Evolutionary conservation across 2,329 filamentous ascomycete genomes (phyloP), one percentile per base, ranked within the genome.

Genomic region (Diaporthe citrichinensis): DNA sequence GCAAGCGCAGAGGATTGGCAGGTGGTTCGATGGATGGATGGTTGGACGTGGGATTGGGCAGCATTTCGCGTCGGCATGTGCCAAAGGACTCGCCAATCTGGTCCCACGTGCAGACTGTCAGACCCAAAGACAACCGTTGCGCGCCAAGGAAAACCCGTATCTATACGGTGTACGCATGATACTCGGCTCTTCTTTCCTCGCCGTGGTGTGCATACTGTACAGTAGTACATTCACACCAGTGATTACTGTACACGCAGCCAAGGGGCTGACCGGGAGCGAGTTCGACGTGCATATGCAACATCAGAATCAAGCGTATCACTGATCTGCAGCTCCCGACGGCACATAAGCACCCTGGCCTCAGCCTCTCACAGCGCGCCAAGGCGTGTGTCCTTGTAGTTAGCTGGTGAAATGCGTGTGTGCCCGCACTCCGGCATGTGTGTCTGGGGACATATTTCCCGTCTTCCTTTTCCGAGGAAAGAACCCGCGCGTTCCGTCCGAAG

Each of bases 211-310:
- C 57, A 25, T 9, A 25, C 9, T 61, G 57, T 36, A 25, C 9
- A 41, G 57, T 36, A 10, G 17, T 20, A 44, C 41, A 44, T 44
- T 44, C 6, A 20, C 41, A 44, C 41, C 14, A 67, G 44, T 8
- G 31, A n/a, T 65, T 39, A 39, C 36, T 39, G 10, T 31, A 31
- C 41, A 34, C 51, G 44, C 65, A 69, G 62, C 65, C 49, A 69
- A 69, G 46, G 46, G 34, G 14, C 31, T 34, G 46, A 17, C n/a
- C 49, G 23, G 23, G 12, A 39, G 31, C 36, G 10, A 55, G 23
- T 3, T 20, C 28, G 3, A 53, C 9, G 31, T 53, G 62, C 46
- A 39, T 28, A 69, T 39, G 49, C 31, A 41, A 15, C 31, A 55
- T 34, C 44, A 36, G 36, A 39, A 25, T 28, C 31, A 53, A 53